phyloP scores from a whole-genome alignment of 345 rosid species.

The Moricandia arvensis region DNA sequence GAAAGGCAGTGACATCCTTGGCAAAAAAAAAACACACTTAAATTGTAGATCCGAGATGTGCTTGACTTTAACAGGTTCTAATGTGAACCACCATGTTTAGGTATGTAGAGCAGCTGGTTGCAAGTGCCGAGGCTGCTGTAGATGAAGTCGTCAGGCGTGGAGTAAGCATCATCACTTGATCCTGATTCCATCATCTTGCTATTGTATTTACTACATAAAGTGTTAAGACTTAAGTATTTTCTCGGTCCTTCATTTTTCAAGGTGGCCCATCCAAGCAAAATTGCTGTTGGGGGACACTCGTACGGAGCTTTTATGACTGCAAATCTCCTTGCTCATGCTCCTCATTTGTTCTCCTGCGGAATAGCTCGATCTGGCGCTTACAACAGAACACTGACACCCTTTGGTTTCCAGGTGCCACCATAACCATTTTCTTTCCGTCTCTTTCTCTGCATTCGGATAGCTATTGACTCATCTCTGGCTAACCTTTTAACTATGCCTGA shows the following conservation, averaged over 20 bases:
- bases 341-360: slow-evolving; percentile 94
- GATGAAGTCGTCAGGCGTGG: slow-evolving; percentile 92
- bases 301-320: slow-evolving; percentile 99
- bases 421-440: not conserved
- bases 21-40: not conserved
- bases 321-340: slow-evolving; percentile 96
- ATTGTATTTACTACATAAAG: not conserved
- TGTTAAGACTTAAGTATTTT: not conserved
- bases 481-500: not conserved
- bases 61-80: slow-evolving; percentile 12
- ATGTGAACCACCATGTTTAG: slow-evolving; percentile 40
- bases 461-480: slow-evolving; percentile 7
- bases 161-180: slow-evolving; percentile 46
- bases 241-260: slow-evolving; percentile 23
- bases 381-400: slow-evolving; percentile 97
- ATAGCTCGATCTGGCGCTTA: slow-evolving; percentile 98
- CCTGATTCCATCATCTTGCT: not conserved
- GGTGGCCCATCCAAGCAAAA: slow-evolving; percentile 91
- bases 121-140: slow-evolving; percentile 98
- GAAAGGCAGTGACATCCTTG: not conserved
- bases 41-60: slow-evolving; percentile 4
- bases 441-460: slow-evolving; percentile 13
- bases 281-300: slow-evolving; percentile 97
- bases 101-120: slow-evolving; percentile 90
- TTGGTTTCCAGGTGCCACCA: slow-evolving; percentile 84